Evolutionary conservation across 2,329 filamentous ascomycete species (phyloP), one percentile per base, ranked within the genome.

Genomic region (Colletotrichum shisoi): DNA sequence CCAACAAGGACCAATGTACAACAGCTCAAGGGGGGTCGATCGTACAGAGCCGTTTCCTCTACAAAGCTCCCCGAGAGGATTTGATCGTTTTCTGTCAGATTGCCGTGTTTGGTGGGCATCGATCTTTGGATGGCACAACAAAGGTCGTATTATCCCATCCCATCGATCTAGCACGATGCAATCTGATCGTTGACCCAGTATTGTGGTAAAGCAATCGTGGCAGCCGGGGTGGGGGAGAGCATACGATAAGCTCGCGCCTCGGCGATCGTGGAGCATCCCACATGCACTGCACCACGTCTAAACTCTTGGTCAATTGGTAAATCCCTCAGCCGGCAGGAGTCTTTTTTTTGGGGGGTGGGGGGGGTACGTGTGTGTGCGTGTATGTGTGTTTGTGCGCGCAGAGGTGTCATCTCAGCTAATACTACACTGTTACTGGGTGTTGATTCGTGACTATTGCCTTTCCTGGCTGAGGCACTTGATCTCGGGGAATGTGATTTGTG

Each of bases 371-470:
- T 27, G 27, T 27, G 27, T 31, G 7, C 2, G 31, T 9, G 31
- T 34, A 8, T 34, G 31, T 31, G 8, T 31, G 31, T 31, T 8
- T 31, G 31, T 9, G 31, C 8, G 46, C 34, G 11, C n/a, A 63
- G 42, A 19, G 40, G 60, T 40, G 34, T 49, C 60, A 54, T 44
- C 11, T 54, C 34, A 58, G 24, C 58, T 17, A 17, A 15, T 12
- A 27, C 46, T 46, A 19, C 59, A 40, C 46, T 53, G 52, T 63
- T 34, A 63, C 52, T 63, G 46, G 45, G 40, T 46, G 31, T 13
- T 46, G 37, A 19, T 49, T 67, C 64, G 60, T 67, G 53, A 64
- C 61, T 44, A 67, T 64, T 67, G 54, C 64, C 53, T 44, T 54
- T 67, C 45, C 42, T 56, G 60, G 64, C 60, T 46, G 46, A 63